Conservation (phyloP, 2,329 filamentous ascomycete genomes). For the Periconia macrospinosa region DNA sequence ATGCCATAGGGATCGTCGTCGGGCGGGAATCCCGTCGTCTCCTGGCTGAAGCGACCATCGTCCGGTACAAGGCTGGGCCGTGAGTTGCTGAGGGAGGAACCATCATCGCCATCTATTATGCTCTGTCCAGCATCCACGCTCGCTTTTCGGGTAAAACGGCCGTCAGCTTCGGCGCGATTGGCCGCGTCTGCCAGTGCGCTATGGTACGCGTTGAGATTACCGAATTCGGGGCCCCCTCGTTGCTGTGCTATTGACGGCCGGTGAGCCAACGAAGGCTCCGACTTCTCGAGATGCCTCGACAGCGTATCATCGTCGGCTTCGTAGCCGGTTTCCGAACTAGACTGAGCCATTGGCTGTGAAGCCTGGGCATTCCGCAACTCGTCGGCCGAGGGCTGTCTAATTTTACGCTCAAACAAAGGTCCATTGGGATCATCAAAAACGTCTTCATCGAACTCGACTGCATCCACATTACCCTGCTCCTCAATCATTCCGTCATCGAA, state of each 20-base stretch:
- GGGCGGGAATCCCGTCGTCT: conserved; percentile 41
- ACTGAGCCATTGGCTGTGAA: conserved; percentile 17
- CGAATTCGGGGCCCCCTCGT: conserved; percentile 37
- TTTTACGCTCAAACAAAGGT: conserved; percentile 53
- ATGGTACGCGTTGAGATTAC: conserved; percentile 73
- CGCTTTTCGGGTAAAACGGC: conserved; percentile 69
- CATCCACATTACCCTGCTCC: conserved; percentile 54
- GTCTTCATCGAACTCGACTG: conserved; percentile 68
- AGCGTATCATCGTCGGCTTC: conserved; percentile 38
- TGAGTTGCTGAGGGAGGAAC: conserved; percentile 35
- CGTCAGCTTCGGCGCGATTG: conserved; percentile 72
- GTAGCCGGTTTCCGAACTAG: conserved; percentile 29
- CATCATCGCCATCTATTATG: conserved; percentile 37
- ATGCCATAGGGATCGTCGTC: conserved; percentile 39
- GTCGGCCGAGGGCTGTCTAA: conserved; percentile 24
- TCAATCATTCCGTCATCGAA: conserved; percentile 67
- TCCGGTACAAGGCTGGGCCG: conserved; percentile 52
- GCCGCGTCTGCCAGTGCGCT: conserved; percentile 82
- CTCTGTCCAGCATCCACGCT: conserved; percentile 45
- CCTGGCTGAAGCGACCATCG: conserved; percentile 53
- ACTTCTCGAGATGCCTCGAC: conserved; percentile 26
- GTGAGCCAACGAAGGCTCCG: conserved; percentile 57
- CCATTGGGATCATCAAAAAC: conserved; percentile 65
- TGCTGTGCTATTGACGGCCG: conserved; percentile 40
- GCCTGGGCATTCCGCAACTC: conserved; percentile 17